phyloP scores from a whole-genome alignment of 2,329 filamentous ascomycete genomes.

The Byssothecium circinans region DNA sequence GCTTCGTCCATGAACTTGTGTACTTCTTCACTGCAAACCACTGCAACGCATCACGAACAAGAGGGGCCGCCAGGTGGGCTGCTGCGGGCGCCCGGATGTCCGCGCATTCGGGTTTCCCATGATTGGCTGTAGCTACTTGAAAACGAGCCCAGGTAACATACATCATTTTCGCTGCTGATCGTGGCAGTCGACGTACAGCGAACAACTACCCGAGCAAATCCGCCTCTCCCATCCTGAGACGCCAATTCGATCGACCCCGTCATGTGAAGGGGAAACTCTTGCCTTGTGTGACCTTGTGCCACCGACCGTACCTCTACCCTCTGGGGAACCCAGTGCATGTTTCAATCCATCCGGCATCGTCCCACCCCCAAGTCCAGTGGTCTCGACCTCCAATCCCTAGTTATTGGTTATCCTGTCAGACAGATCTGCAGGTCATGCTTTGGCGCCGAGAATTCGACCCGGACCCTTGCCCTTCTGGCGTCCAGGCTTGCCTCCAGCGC shows the following conservation, averaged over 20 bases:
- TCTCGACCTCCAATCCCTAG: slow-evolving; percentile 4
- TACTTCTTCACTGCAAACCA: slow-evolving; percentile 13
- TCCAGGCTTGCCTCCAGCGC: slow-evolving; percentile 33
- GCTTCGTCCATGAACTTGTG: slow-evolving; percentile 4
- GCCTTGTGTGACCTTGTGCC: slow-evolving; percentile 31
- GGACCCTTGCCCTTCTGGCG: slow-evolving; percentile 43
- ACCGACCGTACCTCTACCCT: slow-evolving; percentile 27
- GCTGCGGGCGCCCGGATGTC: slow-evolving; percentile 27
- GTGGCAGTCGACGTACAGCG: slow-evolving; percentile 14
- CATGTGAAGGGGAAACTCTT: slow-evolving; percentile 30
- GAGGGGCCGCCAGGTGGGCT: slow-evolving; percentile 7
- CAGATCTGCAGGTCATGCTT: slow-evolving; percentile 45
- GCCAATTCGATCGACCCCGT: slow-evolving; percentile 20
- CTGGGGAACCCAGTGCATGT: slow-evolving; percentile 35
- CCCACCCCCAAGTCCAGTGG: slow-evolving; percentile 23
- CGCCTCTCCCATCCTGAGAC: slow-evolving; percentile 34
- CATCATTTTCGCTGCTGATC: slow-evolving; percentile 12
- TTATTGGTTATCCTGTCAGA: slow-evolving; percentile 35
- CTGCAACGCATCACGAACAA: slow-evolving; percentile 18
- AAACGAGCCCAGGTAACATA: slow-evolving; percentile 44
- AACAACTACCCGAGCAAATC: slow-evolving; percentile 37
- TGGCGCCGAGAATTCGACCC: slow-evolving; percentile 41
- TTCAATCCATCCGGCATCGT: slow-evolving; percentile 39
- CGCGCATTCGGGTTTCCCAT: slow-evolving; percentile 32
- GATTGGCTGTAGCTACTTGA: no score